phyloP scores from a whole-genome alignment of 139 green algal species.

The Tetratostichococcus sp. region DNA sequence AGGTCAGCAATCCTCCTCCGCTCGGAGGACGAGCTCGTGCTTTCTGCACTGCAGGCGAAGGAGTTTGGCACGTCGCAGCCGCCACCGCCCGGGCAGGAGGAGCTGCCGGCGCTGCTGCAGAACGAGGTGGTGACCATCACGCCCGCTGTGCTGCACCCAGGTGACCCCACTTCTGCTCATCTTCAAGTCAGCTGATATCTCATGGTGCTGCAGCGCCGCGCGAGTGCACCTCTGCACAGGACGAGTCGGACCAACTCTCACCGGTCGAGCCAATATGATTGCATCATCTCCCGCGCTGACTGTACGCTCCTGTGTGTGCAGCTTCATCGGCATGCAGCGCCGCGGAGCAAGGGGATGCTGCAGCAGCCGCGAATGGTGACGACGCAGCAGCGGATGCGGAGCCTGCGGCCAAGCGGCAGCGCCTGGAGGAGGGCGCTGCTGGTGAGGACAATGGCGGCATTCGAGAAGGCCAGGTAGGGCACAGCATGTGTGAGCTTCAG shows the following conservation, averaged over 20 bases:
- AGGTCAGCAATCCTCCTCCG: too few species aligned
- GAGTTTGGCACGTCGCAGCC: conserved; percentile 24
- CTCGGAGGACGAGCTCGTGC: too few species aligned
- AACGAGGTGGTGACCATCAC: conserved; percentile 41
- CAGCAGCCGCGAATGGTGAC: not conserved
- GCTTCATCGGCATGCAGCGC: too few species aligned
- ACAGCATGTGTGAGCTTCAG: too few species aligned
- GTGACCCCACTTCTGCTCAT: too few species aligned
- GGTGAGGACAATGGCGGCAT: not conserved
- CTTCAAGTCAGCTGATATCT: too few species aligned
- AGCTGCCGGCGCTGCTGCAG: conserved; percentile 20
- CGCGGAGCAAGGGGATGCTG: not conserved
- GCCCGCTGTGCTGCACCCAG: conserved; percentile 24
- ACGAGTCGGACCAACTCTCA: too few species aligned
- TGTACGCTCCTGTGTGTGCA: too few species aligned
- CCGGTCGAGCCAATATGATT: too few species aligned
- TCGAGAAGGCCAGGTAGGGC: not conserved
- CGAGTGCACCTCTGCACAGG: too few species aligned
- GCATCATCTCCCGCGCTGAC: too few species aligned
- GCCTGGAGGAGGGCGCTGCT: conserved; percentile 3
- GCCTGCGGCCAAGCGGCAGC: conserved; percentile 23
- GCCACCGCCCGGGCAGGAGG: not conserved
- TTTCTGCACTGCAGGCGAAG: not conserved
- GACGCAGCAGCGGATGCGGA: not conserved
- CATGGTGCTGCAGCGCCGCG: conserved; percentile 3